Evolutionary conservation across 306 rosid genomes (phyloP), one percentile per base, ranked within the genome.

Genomic region (Malus asiatica): DNA sequence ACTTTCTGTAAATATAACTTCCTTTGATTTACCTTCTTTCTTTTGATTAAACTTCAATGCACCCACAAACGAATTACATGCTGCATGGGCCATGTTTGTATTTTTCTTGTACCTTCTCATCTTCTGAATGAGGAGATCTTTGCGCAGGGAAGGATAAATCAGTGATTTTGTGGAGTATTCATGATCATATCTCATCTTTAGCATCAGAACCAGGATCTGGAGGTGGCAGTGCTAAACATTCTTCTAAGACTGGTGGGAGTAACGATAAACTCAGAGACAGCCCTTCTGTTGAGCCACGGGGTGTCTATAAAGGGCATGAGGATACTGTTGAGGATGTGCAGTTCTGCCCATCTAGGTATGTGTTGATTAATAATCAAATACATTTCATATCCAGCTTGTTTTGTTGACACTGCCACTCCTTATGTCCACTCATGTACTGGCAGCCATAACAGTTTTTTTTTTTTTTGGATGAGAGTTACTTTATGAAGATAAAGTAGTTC

Each of bases 261-360:
- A 85, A 79, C 76, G 91, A 85, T 60, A 95, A 89, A 86, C 63
- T 84, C 80, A 83, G 72, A 53, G 92, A 95, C 78, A 80, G 93
- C 59, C 97, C 99, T 79, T 63, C 98, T 60, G 80, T 95, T 77
- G 97, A 91, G 75, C 97, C 99, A 71, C 87, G 98, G 72, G 98
- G 98, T 76, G 75, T 88, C 86, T 95, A 90, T 84, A 76, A 77
- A 69, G 99, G 98, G 55, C 99, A 92, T 66, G 93, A 83, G 32
- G 97, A 95, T 79, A 95, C 99, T 72, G 97, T 95, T 73, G 99
- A 95, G 86, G 99, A 95, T 87, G 99, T 95, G 83, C 79, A 97
- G 58, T 95, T 95, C 87, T 92, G 97, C 86, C 99, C 99, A 64
- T 89, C 96, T 71, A 95, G 96, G 99, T 95, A 88, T 81, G 33